These are phyloP conservation scores for Ophiobolus disseminans DNA, from an alignment of 2,329 filamentous ascomycete genomes.

Conservation along the genomic window DNA sequence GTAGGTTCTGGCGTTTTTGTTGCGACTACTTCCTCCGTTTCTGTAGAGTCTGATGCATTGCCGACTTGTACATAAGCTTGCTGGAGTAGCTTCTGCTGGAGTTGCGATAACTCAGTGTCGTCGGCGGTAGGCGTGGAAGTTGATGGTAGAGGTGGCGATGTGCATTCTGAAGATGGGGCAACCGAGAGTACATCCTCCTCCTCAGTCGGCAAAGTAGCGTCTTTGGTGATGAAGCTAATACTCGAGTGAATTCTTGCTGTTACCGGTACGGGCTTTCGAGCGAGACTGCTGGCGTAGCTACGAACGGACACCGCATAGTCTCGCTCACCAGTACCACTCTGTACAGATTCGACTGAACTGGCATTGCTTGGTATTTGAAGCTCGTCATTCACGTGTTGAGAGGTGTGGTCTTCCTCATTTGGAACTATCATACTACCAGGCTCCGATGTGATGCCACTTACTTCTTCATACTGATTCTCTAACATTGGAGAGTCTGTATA, in stretches of 20 bases:
- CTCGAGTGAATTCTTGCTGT: neutral
- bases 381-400: neutral
- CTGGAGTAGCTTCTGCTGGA: constrained; percentile 5
- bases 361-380: neutral
- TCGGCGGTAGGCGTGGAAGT: neutral
- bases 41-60: neutral
- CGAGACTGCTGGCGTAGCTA: neutral
- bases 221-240: neutral
- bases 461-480: neutral
- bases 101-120: constrained; percentile 8
- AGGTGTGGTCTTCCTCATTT: neutral
- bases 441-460: neutral
- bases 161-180: neutral
- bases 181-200: neutral
- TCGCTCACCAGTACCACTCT: neutral
- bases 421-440: neutral
- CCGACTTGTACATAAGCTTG: constrained; percentile 7
- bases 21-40: neutral
- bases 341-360: neutral
- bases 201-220: neutral
- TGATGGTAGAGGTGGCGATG: neutral
- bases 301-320: neutral
- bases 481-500: neutral
- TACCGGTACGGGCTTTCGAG: neutral
- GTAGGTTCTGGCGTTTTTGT: neutral